Evolutionary conservation across 345 rosid species (phyloP).

Genomic region (Salix dunnii): DNA sequence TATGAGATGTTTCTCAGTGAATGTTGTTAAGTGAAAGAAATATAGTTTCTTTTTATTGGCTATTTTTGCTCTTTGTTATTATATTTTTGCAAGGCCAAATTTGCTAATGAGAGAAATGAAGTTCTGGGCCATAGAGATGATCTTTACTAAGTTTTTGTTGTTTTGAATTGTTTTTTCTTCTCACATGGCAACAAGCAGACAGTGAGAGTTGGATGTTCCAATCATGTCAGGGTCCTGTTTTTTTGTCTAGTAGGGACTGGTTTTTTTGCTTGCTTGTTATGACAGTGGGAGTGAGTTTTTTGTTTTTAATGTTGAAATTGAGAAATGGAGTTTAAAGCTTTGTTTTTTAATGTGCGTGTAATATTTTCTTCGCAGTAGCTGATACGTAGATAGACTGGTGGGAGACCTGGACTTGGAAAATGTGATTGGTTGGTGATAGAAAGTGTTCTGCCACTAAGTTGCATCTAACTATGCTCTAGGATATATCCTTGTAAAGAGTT

Average conservation of each 20-base stretch:
- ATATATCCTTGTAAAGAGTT: background rate
- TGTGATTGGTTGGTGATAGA: background rate
- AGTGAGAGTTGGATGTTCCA: background rate
- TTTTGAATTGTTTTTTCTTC: background rate
- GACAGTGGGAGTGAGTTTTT: background rate
- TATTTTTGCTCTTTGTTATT: background rate
- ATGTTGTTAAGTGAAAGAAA: background rate
- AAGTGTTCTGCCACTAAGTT: background rate
- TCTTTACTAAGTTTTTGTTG: background rate
- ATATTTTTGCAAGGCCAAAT: background rate
- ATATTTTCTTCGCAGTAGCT: background rate
- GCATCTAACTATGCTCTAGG: background rate
- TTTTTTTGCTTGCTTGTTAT: background rate
- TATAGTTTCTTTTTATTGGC: background rate
- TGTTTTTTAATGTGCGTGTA: background rate
- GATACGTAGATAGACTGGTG: background rate
- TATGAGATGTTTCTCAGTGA: background rate
- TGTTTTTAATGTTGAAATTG: background rate
- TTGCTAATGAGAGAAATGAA: background rate
- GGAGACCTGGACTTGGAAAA: conserved; percentile 1
- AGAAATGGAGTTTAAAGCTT: background rate
- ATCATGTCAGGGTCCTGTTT: background rate
- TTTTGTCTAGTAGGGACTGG: background rate
- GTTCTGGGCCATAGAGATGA: background rate
- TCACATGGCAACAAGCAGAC: background rate